These are phyloP conservation scores for Pontederia crassipes DNA, from an alignment of 176 grass and related monocot genomes.

Conservation along the genomic window DNA sequence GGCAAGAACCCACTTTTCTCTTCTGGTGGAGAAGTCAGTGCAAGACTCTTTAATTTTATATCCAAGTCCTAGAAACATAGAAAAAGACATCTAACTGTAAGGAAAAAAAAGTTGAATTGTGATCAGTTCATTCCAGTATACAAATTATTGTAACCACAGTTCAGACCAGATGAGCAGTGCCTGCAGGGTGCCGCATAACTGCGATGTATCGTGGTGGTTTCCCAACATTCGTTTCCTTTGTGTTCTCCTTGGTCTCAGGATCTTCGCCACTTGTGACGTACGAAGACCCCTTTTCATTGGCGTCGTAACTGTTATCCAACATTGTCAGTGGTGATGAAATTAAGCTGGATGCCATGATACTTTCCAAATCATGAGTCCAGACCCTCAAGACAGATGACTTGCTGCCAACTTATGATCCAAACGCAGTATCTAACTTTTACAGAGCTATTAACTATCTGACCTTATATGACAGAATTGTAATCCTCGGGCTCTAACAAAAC, in stretches of 20 bases:
- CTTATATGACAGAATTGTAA: too few species aligned
- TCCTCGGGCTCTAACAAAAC: too few species aligned
- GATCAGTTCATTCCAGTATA: background rate
- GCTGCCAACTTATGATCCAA: background rate
- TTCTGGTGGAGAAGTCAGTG: slow-evolving; percentile 64
- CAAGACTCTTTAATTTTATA: slow-evolving; percentile 28
- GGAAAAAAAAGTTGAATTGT: background rate
- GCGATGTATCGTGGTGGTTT: slow-evolving; percentile 73
- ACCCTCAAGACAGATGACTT: background rate
- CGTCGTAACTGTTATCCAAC: background rate
- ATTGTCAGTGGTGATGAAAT: background rate
- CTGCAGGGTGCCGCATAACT: slow-evolving; percentile 52
- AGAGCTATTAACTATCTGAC: background rate
- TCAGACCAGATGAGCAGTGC: slow-evolving; percentile 27
- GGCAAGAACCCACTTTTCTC: slow-evolving; percentile 42
- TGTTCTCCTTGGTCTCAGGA: background rate
- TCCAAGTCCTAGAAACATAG: slow-evolving; percentile 47
- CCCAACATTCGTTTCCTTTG: slow-evolving; percentile 22
- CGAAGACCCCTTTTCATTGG: background rate
- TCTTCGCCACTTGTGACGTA: background rate
- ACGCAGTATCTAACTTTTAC: background rate
- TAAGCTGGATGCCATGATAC: background rate
- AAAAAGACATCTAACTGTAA: background rate
- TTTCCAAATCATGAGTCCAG: background rate
- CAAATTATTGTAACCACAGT: background rate